Base-by-base conservation (phyloP, 2,329 filamentous ascomycete species). In the Volutella citrinella region DNA sequence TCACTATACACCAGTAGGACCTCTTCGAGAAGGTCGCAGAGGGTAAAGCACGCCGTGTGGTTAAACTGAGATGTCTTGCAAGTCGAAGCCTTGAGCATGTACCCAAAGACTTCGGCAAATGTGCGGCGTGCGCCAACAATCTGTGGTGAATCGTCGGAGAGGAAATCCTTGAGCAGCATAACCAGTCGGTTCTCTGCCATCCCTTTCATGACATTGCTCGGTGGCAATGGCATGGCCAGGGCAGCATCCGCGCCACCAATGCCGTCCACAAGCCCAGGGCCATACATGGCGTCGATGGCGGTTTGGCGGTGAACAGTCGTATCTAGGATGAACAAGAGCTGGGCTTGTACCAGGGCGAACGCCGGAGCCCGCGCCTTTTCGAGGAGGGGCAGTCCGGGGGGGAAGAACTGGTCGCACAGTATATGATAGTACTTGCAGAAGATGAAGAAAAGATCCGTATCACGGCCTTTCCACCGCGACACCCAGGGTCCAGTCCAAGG, bases 11-110 rank as follows among this genome's bases (percentile, higher is more conserved):
- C 80, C 12, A 78, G 68, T 31, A 95, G 67, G 2, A 83, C 74
- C 60, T 95, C 89, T 55, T 95, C 87, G 17, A 95, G 67, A 46
- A 95, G 89, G 58, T 96, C 90, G 55, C 89, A 91, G n/a, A 95
- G 70, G 9, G 87, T 85, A 56, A 93, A 93, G 59, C 88, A 94
- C 13, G 87, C 84, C 43, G 80, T 80, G 54, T 88, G 86, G 57
- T 94, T 83, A 56, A 84, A 95, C 34, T 87, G 71, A 0, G 87
- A 90, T 1, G 84, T 90, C 46, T 78, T 80, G 46, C 82, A 79
- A 3, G 87, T 81, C 3, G 84, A 78, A 1, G 83, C 80, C 56
- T 84, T 88, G 55, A 93, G 70, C 18, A 94, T 66, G 17, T 71
- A 68, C 51, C 81, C 80, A 59, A 94, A 91, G 0, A 83, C 76